phyloP scores from a whole-genome alignment of 2,329 filamentous ascomycete genomes.

The Byssothecium circinans region DNA sequence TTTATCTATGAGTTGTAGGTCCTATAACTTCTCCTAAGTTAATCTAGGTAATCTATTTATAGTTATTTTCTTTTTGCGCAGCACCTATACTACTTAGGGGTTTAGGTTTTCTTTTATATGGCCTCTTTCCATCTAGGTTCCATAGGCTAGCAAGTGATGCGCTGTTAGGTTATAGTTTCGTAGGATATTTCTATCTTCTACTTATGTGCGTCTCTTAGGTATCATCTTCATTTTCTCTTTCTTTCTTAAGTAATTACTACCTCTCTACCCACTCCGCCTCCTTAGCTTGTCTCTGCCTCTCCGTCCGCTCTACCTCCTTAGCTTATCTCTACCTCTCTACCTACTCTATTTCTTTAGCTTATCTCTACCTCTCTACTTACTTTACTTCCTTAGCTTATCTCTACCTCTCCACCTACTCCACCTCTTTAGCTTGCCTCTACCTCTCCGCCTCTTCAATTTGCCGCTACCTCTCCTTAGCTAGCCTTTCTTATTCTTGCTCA shows the following conservation, averaged over 20 bases:
- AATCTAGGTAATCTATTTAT: conserved; percentile 5
- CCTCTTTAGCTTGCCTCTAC: neutral
- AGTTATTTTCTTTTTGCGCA: conserved; percentile 1
- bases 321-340: neutral
- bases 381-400: neutral
- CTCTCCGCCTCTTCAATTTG: neutral
- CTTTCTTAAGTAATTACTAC: neutral
- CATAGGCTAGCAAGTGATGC: neutral
- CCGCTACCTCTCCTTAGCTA: neutral
- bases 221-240: conserved; percentile 1
- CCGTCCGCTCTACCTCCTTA: neutral
- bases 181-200: conserved; percentile 3
- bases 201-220: neutral
- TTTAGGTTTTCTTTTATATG: conserved; percentile 3
- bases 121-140: neutral
- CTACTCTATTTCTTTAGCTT: neutral
- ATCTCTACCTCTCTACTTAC: neutral
- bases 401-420: neutral
- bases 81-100: conserved; percentile 8
- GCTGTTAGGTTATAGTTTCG: neutral
- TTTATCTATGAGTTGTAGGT: neutral
- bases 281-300: neutral
- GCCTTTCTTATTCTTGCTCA: neutral
- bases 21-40: conserved; percentile 1
- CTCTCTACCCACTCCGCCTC: neutral